A percentile compares a stretch with the other conserved stretches of the same genome.
These are phyloP conservation scores for Fusarium oligoseptatum DNA, from an alignment of 2,329 filamentous ascomycete species.

Conservation along the genomic window DNA sequence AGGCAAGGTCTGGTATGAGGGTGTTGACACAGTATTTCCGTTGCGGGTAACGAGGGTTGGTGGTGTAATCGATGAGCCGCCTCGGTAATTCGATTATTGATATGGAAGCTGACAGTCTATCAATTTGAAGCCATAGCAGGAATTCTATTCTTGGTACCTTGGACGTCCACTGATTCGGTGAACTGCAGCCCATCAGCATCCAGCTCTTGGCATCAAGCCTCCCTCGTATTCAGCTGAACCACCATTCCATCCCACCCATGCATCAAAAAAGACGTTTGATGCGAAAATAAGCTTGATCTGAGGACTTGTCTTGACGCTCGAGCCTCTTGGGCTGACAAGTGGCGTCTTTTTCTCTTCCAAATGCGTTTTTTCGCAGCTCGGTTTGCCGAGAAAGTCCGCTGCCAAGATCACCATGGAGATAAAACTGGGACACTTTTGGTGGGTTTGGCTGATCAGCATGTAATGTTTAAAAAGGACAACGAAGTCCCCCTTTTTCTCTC, in stretches of 20 bases:
- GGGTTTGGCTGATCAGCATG: neutral
- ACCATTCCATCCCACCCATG: neutral
- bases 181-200: neutral
- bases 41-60: neutral
- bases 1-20: neutral
- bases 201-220: neutral
- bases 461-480: neutral
- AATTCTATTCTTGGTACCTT: neutral
- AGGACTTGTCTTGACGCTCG: neutral
- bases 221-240: neutral
- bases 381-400: neutral
- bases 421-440: slow-evolving; percentile 1
- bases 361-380: neutral
- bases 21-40: neutral
- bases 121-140: neutral
- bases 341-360: neutral
- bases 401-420: neutral
- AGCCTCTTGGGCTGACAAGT: neutral
- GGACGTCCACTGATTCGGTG: neutral
- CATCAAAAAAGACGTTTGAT: neutral
- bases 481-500: neutral
- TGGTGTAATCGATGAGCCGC: neutral
- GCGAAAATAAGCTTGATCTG: neutral
- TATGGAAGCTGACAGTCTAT: neutral
- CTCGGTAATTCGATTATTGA: neutral